A percentile compares a stretch with the other conserved stretches of the same genome.
Conservation (phyloP, 2,329 filamentous ascomycete genomes). For the Emmonsiellopsis sp. region DNA sequence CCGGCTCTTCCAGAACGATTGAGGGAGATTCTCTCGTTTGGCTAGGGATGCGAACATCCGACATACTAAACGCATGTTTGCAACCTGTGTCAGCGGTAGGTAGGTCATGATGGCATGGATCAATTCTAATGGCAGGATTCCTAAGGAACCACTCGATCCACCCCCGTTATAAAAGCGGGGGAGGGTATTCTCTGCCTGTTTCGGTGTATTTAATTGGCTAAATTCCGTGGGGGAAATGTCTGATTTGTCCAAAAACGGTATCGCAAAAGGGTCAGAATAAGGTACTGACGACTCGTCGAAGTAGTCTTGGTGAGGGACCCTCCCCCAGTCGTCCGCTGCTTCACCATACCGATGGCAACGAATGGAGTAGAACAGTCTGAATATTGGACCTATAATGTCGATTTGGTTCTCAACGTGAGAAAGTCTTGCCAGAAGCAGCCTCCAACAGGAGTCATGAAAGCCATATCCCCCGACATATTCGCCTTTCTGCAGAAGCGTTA, state of each 20-base stretch:
- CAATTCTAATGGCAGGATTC: background rate
- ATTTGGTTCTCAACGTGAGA: background rate
- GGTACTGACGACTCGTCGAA: background rate
- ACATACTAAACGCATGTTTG: background rate
- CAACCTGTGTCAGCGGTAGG: constrained; percentile 1
- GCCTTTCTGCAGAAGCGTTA: background rate
- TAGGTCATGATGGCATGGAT: background rate
- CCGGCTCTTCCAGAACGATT: constrained; percentile 4
- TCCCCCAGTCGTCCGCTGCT: background rate
- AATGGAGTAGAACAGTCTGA: background rate
- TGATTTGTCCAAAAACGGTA: background rate
- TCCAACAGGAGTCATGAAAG: constrained; percentile 6
- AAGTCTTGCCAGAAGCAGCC: background rate
- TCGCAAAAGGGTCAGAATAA: background rate
- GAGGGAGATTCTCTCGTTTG: background rate
- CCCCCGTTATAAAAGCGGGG: background rate
- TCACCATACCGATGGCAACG: background rate
- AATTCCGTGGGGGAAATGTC: background rate
- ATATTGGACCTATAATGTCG: background rate
- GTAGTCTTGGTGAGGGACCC: background rate
- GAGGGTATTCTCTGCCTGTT: background rate
- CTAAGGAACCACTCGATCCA: background rate
- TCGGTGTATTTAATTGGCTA: background rate
- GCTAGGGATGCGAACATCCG: background rate
- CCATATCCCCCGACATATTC: constrained; percentile 1